Evolutionary conservation across 106 monocot genomes (phyloP).

Genomic region (Allium sativum): DNA sequence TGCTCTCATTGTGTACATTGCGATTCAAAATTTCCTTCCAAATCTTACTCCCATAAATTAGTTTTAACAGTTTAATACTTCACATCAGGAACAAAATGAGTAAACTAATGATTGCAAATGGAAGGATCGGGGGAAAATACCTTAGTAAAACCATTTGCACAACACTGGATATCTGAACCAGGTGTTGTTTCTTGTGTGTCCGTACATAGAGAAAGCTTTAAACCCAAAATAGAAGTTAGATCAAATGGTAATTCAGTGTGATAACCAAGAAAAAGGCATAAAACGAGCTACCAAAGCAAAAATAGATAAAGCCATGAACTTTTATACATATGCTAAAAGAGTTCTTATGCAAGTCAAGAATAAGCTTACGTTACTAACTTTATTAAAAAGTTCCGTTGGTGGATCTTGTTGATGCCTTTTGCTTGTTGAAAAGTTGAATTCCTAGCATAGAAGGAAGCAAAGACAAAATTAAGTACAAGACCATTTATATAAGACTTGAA

Average conservation of each 20-base stretch:
- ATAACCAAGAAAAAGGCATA: neutral
- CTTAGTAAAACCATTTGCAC: slow-evolving; percentile 6
- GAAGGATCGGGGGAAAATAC: slow-evolving; percentile 3
- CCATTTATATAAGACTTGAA: neutral
- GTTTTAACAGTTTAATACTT: no score
- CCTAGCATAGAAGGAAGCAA: slow-evolving; percentile 11
- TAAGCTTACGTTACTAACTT: slow-evolving; percentile 4
- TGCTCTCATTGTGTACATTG: slow-evolving; percentile 4
- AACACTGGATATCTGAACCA: neutral
- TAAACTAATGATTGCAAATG: neutral
- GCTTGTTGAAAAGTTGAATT: slow-evolving; percentile 16
- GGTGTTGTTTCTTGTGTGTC: neutral
- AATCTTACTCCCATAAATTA: slow-evolving; percentile 7
- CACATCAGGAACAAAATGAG: neutral
- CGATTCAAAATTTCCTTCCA: slow-evolving; percentile 14
- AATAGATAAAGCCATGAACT: neutral
- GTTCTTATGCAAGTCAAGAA: no score
- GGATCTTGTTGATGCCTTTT: slow-evolving; percentile 19
- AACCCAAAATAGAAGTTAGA: neutral
- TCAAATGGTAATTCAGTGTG: neutral
- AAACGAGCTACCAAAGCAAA: neutral
- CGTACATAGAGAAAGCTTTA: slow-evolving; percentile 14
- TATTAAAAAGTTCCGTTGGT: slow-evolving; percentile 26
- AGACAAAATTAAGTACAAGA: neutral
- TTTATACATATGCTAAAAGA: neutral